Conservation (phyloP, 2,329 filamentous ascomycete species). For the Plectosphaerella sp. region DNA sequence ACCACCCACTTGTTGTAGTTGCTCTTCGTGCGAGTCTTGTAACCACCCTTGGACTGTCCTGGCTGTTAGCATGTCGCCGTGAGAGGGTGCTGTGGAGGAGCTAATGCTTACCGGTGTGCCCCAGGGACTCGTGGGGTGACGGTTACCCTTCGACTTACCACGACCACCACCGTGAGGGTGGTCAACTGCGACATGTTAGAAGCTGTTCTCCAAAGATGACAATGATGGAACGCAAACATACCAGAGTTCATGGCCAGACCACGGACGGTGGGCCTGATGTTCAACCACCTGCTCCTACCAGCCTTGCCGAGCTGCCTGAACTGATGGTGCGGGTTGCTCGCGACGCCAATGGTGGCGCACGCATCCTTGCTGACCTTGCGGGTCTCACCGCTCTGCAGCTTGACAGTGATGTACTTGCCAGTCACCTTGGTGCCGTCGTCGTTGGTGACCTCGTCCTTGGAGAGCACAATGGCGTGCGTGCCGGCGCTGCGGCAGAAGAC, state of each 20-base stretch:
- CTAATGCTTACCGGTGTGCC: constrained; percentile 74
- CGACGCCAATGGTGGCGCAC: constrained; percentile 88
- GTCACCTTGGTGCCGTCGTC: constrained; percentile 57
- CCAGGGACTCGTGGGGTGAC: constrained; percentile 93
- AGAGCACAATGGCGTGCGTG: constrained; percentile 82
- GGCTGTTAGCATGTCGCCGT: constrained; percentile 21
- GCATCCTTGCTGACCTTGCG: constrained; percentile 86
- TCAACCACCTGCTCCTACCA: constrained; percentile 87
- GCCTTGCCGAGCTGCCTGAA: constrained; percentile 92
- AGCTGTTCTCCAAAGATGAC: not conserved
- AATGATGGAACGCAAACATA: constrained; percentile 35
- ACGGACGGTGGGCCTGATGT: constrained; percentile 90
- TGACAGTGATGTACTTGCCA: constrained; percentile 76
- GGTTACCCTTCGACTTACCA: constrained; percentile 98
- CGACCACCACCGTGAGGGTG: constrained; percentile 98
- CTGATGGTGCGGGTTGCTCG: constrained; percentile 90
- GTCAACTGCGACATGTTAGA: constrained; percentile 54
- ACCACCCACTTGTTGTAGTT: constrained; percentile 94
- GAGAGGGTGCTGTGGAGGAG: not conserved
- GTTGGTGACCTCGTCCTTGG: constrained; percentile 75
- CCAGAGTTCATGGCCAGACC: constrained; percentile 98
- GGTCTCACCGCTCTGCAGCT: constrained; percentile 88
- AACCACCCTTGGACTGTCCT: constrained; percentile 70
- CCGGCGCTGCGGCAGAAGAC: constrained; percentile 95
- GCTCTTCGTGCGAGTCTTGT: constrained; percentile 85